Evolutionary conservation across 2,329 filamentous ascomycete genomes (phyloP).

Genomic region (Metarhizium sp.): DNA sequence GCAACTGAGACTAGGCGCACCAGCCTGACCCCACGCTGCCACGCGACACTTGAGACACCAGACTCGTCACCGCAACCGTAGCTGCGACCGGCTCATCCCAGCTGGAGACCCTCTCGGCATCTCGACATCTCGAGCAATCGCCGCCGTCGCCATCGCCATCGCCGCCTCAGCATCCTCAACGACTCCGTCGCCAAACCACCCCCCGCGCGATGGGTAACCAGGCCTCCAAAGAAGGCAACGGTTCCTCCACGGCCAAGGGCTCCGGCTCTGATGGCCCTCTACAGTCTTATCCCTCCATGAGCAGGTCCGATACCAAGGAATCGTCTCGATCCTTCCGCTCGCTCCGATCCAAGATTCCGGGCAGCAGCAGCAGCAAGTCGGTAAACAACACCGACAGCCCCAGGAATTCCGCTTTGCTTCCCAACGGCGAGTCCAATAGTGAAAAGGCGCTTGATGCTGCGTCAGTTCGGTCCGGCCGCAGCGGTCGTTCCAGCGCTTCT

Average conservation of each 20-base stretch:
- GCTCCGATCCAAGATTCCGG: conserved; percentile 83
- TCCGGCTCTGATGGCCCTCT: conserved; percentile 40
- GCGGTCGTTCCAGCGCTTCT: conserved; percentile 41
- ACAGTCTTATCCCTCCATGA: conserved; percentile 85
- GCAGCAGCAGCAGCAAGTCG: conserved; percentile 37
- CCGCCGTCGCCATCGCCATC: conserved; percentile 5
- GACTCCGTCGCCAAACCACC: background rate
- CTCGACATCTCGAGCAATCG: conserved; percentile 3
- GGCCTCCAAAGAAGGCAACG: conserved; percentile 51
- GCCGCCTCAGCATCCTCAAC: conserved; percentile 9
- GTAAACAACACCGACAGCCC: conserved; percentile 64
- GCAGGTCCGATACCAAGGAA: conserved; percentile 86
- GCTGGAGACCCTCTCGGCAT: background rate
- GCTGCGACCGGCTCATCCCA: background rate
- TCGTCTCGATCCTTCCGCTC: conserved; percentile 79
- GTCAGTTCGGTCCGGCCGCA: conserved; percentile 64
- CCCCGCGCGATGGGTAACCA: conserved; percentile 60
- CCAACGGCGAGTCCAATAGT: conserved; percentile 43
- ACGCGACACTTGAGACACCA: conserved; percentile 19
- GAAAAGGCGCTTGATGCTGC: conserved; percentile 62
- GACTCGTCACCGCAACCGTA: conserved; percentile 5
- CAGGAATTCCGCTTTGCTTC: conserved; percentile 60
- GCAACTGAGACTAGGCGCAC: conserved; percentile 8
- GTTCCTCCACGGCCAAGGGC: conserved; percentile 37
- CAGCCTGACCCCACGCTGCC: conserved; percentile 14